A percentile compares a stretch with the other conserved stretches of the same genome.
Conservation (phyloP, 108 stramenopile species). For the Schizochytrium sp. region DNA sequence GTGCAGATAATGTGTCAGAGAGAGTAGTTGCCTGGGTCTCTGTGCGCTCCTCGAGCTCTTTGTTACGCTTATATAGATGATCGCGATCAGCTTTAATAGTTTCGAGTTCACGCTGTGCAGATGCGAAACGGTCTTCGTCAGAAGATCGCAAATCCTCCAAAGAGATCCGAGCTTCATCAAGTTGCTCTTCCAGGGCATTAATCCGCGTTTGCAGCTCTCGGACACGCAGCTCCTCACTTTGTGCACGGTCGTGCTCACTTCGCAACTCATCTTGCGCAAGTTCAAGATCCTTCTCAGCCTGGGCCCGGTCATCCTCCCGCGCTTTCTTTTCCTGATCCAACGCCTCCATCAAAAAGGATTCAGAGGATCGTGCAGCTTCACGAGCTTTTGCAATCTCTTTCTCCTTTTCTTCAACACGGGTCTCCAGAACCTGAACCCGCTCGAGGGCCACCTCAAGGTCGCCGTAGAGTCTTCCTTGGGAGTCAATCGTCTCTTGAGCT, state of each 20-base stretch:
- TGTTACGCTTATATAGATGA: background rate
- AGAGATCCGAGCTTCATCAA: background rate
- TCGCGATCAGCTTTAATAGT: conserved; percentile 38
- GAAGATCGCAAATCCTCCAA: conserved; percentile 33
- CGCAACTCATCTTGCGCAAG: conserved; percentile 4
- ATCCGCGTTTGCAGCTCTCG: background rate
- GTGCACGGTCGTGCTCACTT: background rate
- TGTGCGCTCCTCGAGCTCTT: background rate
- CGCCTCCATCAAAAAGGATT: conserved; percentile 24
- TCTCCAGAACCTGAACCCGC: conserved; percentile 17
- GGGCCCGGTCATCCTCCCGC: conserved; percentile 35
- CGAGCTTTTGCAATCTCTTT: background rate
- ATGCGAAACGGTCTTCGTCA: background rate
- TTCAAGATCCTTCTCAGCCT: background rate
- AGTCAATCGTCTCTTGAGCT: conserved; percentile 44
- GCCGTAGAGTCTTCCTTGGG: background rate
- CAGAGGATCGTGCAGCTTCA: conserved; percentile 28
- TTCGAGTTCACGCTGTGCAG: background rate
- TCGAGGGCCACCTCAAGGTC: conserved; percentile 19
- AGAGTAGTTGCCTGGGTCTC: conserved; percentile 44
- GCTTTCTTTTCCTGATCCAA: conserved; percentile 41
- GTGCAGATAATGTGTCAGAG: background rate
- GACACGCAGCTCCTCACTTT: background rate
- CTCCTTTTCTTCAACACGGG: background rate
- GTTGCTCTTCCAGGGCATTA: background rate